These are phyloP conservation scores for Dipodascopsis uninucleata DNA, from an alignment of 805 yeast genomes.

Conservation along the genomic window DNA sequence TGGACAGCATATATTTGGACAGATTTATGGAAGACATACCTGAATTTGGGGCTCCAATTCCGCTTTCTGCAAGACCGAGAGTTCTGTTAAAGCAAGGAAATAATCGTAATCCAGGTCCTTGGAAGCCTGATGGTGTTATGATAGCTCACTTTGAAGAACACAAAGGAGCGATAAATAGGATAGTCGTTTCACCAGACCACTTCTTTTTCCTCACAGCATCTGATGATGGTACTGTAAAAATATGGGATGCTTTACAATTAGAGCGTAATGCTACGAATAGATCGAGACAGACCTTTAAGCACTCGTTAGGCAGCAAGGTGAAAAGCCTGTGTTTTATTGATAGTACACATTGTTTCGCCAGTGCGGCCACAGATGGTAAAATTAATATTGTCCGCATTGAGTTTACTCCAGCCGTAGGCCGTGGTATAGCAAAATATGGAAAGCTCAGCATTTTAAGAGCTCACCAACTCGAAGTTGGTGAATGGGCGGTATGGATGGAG, in stretches of 20 bases:
- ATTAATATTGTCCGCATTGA: conserved; percentile 33
- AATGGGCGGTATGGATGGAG: conserved; percentile 45
- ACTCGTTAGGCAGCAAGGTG: conserved; percentile 28
- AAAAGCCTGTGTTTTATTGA: conserved; percentile 33
- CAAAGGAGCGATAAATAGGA: conserved; percentile 51
- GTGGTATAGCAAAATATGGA: conserved; percentile 24
- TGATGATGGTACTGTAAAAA: conserved; percentile 61
- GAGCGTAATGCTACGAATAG: conserved; percentile 51
- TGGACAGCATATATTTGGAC: conserved; percentile 51
- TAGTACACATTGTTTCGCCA: conserved; percentile 33
- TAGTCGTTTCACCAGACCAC: conserved; percentile 58
- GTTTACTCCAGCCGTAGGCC: conserved; percentile 16
- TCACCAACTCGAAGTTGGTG: conserved; percentile 40
- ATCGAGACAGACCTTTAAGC: conserved; percentile 32
- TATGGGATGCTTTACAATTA: conserved; percentile 73
- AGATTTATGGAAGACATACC: conserved; percentile 57
- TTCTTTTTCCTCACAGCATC: conserved; percentile 75
- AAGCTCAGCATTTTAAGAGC: conserved; percentile 41
- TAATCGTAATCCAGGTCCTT: conserved; percentile 11
- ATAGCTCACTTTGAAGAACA: conserved; percentile 65
- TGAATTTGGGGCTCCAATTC: conserved; percentile 57
- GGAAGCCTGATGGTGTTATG: conserved; percentile 50
- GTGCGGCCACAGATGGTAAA: conserved; percentile 34
- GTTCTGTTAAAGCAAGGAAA: conserved; percentile 8
- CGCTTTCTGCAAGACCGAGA: conserved; percentile 15